These are phyloP conservation scores for Blastobotrys parvus DNA, from an alignment of 805 yeast genomes.

Conservation along the genomic window DNA sequence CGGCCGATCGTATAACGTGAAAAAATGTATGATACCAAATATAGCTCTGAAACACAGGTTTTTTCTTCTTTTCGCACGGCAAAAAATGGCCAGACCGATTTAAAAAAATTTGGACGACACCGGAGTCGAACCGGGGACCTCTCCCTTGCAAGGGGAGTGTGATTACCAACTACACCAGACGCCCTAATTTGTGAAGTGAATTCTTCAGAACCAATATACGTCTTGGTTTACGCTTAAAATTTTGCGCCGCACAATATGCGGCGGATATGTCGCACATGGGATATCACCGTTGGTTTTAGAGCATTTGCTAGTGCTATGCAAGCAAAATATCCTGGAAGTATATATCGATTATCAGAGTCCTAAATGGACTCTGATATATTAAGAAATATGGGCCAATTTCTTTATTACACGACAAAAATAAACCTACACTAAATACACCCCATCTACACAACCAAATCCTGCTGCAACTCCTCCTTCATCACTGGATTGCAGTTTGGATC, in stretches of 20 bases:
- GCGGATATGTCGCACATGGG: neutral
- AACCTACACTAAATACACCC: constrained; percentile 49
- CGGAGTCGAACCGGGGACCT: constrained; percentile 33
- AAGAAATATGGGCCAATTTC: too few species aligned
- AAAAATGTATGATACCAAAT: too few species aligned
- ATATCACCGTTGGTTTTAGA: too few species aligned
- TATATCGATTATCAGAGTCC: too few species aligned
- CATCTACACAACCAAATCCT: constrained; percentile 95
- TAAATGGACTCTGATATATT: neutral
- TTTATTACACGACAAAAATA: too few species aligned
- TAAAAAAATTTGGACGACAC: constrained; percentile 27
- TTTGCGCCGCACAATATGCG: neutral
- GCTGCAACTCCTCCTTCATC: constrained; percentile 99
- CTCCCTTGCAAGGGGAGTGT: constrained; percentile 31
- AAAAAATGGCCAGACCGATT: too few species aligned
- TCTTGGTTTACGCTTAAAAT: neutral
- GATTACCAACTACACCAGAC: constrained; percentile 31
- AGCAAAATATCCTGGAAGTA: too few species aligned
- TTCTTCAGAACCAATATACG: too few species aligned
- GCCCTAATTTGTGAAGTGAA: constrained; percentile 19
- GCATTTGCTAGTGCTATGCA: too few species aligned
- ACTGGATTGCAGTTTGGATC: constrained; percentile 80
- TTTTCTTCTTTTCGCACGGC: too few species aligned
- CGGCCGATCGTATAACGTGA: too few species aligned
- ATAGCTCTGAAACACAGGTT: too few species aligned